phyloP scores from a whole-genome alignment of 345 rosid genomes.

The Ricinus communis region DNA sequence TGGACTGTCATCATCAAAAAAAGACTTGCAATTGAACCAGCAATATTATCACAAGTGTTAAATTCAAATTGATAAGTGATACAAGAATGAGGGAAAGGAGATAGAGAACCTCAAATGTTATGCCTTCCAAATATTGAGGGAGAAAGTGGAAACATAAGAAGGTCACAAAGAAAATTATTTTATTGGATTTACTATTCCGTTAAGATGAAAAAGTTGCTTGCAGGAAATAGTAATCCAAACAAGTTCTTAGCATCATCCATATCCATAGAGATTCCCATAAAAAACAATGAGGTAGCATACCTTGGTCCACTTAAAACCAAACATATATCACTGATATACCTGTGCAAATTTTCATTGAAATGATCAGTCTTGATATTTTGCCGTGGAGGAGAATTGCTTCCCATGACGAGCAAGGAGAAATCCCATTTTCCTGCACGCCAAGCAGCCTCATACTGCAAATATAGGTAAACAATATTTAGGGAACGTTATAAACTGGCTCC shows the following conservation, averaged over 20 bases:
- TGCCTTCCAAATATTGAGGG: too few species aligned
- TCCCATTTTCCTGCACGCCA: constrained; percentile 99
- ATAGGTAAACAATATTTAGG: background rate
- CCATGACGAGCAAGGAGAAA: constrained; percentile 62
- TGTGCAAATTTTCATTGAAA: constrained; percentile 78
- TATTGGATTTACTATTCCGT: too few species aligned
- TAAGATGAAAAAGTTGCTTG: background rate
- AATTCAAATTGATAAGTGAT: too few species aligned
- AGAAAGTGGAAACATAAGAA: too few species aligned
- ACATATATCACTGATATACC: constrained; percentile 41
- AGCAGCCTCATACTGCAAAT: constrained; percentile 91
- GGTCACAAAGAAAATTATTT: too few species aligned
- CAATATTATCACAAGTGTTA: too few species aligned
- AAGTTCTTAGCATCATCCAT: background rate
- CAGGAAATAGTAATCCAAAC: background rate
- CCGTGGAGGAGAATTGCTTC: constrained; percentile 42
- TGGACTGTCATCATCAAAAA: background rate
- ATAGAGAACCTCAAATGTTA: background rate
- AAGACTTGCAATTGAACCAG: too few species aligned
- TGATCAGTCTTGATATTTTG: constrained; percentile 46
- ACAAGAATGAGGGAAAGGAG: background rate
- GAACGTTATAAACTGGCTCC: background rate
- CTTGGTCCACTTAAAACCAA: background rate
- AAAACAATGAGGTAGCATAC: background rate
- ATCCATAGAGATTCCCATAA: background rate